These are phyloP conservation scores for Alternaria dauci DNA, from an alignment of 2,329 filamentous ascomycete genomes.

Conservation along the genomic window DNA sequence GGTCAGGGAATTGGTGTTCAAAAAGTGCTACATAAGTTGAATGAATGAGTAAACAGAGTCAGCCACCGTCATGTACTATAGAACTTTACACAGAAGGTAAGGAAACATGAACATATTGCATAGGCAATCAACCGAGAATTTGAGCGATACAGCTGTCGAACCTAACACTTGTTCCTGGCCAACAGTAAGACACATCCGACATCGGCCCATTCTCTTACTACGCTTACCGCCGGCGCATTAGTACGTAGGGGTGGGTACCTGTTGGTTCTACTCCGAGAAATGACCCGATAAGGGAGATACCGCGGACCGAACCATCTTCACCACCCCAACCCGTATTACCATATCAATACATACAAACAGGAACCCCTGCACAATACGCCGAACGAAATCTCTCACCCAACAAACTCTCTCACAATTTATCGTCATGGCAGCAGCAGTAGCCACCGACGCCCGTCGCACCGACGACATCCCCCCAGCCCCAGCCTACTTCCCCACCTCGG, in stretches of 20 bases:
- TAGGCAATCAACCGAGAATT: too few species aligned
- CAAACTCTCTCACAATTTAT: not conserved
- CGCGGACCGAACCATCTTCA: not conserved
- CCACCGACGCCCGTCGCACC: conserved; percentile 5
- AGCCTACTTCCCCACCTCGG: conserved; percentile 49
- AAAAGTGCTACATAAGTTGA: not conserved
- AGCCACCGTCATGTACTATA: not conserved
- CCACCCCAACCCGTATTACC: not conserved
- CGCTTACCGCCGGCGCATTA: conserved; percentile 18
- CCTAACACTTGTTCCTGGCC: not conserved
- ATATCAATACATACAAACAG: not conserved
- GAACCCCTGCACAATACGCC: not conserved
- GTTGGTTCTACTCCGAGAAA: not conserved
- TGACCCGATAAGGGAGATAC: not conserved
- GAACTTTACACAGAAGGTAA: not conserved
- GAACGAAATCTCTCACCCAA: not conserved
- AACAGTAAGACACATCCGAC: conserved; percentile 1
- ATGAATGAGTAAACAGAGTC: not conserved
- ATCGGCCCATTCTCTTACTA: conserved; percentile 5
- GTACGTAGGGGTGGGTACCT: not conserved
- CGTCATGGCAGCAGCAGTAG: conserved; percentile 5
- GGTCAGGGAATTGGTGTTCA: not conserved
- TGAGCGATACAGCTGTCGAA: not conserved
- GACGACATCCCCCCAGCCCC: conserved; percentile 35
- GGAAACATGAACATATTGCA: not conserved